Evolutionary conservation across 257 asterid species (phyloP).

Genomic region (Solanum dulcamara): DNA sequence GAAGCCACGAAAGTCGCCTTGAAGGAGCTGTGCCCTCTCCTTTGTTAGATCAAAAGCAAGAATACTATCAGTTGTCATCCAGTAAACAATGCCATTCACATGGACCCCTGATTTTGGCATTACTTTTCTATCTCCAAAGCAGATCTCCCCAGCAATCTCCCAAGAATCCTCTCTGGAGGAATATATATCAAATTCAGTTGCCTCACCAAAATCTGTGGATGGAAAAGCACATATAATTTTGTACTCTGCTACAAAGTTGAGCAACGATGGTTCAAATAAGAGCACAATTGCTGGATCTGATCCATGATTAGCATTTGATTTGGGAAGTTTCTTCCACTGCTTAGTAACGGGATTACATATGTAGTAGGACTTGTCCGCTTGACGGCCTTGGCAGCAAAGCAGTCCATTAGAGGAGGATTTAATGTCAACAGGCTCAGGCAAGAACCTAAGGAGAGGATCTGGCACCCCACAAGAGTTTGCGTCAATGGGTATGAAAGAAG

Average conservation of each 20-base stretch:
- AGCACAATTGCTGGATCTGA: constrained; percentile 18
- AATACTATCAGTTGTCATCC: constrained; percentile 11
- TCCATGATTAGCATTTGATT: constrained; percentile 39
- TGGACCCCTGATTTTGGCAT: constrained; percentile 22
- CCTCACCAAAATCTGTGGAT: constrained; percentile 40
- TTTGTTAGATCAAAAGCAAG: constrained; percentile 28
- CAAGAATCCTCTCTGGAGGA: constrained; percentile 36
- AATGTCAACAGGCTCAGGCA: constrained; percentile 39
- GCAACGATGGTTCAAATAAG: constrained; percentile 34
- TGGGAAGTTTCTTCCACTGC: constrained; percentile 38
- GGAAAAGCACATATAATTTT: constrained; percentile 33
- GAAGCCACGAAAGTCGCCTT: neutral
- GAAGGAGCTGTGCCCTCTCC: constrained; percentile 25
- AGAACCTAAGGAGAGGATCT: constrained; percentile 27
- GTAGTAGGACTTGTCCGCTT: constrained; percentile 23
- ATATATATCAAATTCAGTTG: constrained; percentile 43
- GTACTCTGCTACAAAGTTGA: constrained; percentile 34
- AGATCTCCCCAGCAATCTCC: constrained; percentile 37
- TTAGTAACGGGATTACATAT: constrained; percentile 37
- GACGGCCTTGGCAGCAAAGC: constrained; percentile 32
- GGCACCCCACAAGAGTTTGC: constrained; percentile 35
- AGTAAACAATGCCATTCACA: constrained; percentile 29
- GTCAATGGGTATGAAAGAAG: constrained; percentile 19
- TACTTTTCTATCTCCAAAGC: constrained; percentile 11
- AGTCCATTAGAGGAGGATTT: constrained; percentile 44